Evolutionary conservation across 495 filamentous ascomycete species (phyloP).

Genomic region (Talaromyces stipitatus): DNA sequence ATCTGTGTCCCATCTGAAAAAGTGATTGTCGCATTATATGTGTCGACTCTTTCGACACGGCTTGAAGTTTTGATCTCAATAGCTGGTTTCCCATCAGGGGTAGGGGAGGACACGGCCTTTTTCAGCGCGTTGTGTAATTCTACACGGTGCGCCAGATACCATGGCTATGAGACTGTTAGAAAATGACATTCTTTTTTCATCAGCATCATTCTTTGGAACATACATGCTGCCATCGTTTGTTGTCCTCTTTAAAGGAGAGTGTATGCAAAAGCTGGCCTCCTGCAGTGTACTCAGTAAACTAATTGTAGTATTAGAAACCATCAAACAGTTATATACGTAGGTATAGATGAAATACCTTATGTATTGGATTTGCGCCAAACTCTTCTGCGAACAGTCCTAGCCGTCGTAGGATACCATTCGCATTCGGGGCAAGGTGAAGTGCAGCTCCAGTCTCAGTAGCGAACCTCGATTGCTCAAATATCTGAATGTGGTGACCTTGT

Average conservation of each 20-base stretch:
- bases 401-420: slow-evolving; percentile 31
- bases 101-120: slow-evolving; percentile 7
- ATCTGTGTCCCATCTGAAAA: slow-evolving; percentile 24
- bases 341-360: slow-evolving; percentile 13
- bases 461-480: slow-evolving; percentile 34
- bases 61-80: slow-evolving; percentile 29
- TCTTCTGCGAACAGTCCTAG: slow-evolving; percentile 24
- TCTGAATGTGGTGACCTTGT: slow-evolving; percentile 36
- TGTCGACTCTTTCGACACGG: slow-evolving; percentile 37
- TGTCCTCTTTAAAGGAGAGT: slow-evolving; percentile 13
- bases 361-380: slow-evolving; percentile 21
- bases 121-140: slow-evolving; percentile 42
- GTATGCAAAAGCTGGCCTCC: slow-evolving; percentile 14
- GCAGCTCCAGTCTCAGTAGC: slow-evolving; percentile 38
- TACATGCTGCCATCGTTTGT: slow-evolving; percentile 35
- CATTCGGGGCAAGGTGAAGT: slow-evolving; percentile 45
- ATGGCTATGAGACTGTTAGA: slow-evolving; percentile 12
- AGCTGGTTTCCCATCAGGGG: slow-evolving; percentile 29
- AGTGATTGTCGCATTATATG: slow-evolving; percentile 25
- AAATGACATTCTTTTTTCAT: neutral
- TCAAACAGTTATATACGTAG: neutral
- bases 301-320: neutral
- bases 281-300: slow-evolving; percentile 26
- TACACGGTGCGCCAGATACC: slow-evolving; percentile 39
- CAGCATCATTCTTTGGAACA: slow-evolving; percentile 6